Conservation (phyloP, 352 stramenopile genomes). For the Globisporangium radiosum region DNA sequence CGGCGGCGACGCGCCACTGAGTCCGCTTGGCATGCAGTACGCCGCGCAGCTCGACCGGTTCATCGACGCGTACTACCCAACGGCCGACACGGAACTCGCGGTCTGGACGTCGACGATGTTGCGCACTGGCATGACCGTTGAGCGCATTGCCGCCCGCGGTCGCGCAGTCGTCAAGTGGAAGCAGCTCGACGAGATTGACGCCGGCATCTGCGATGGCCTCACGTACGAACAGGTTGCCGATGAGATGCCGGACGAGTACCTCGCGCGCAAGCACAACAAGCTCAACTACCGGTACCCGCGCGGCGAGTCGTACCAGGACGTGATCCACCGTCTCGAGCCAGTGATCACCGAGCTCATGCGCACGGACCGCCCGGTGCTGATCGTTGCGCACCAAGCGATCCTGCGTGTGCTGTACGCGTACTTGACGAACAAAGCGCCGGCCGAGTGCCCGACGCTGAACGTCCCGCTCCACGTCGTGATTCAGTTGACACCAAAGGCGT, state of each 20-base stretch:
- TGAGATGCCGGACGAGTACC: slow-evolving; percentile 93
- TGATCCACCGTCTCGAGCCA: slow-evolving; percentile 95
- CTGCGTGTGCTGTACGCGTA: slow-evolving; percentile 95
- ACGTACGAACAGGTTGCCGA: slow-evolving; percentile 96
- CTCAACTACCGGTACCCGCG: slow-evolving; percentile 84
- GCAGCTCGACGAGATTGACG: slow-evolving; percentile 95
- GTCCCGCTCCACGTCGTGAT: slow-evolving; percentile 94
- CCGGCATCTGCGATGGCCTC: slow-evolving; percentile 95
- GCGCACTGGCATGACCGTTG: slow-evolving; percentile 95
- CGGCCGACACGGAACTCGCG: slow-evolving; percentile 59
- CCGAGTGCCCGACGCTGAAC: slow-evolving; percentile 90
- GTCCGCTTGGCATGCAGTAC: slow-evolving; percentile 90
- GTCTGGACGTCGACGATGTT: slow-evolving; percentile 97
- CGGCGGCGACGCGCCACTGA: slow-evolving; percentile 92
- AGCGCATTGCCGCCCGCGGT: slow-evolving; percentile 59
- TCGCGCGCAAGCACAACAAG: slow-evolving; percentile 88
- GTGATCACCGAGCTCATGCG: slow-evolving; percentile 97
- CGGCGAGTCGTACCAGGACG: slow-evolving; percentile 96
- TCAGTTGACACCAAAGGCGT: slow-evolving; percentile 92
- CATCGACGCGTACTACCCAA: slow-evolving; percentile 85
- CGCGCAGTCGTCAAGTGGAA: slow-evolving; percentile 82
- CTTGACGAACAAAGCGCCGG: slow-evolving; percentile 90
- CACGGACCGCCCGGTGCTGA: slow-evolving; percentile 88
- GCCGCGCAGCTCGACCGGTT: slow-evolving; percentile 91
- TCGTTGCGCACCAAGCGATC: slow-evolving; percentile 95